phyloP scores from a whole-genome alignment of 2,329 filamentous ascomycete species.

The Teratosphaeria epicoccoides region DNA sequence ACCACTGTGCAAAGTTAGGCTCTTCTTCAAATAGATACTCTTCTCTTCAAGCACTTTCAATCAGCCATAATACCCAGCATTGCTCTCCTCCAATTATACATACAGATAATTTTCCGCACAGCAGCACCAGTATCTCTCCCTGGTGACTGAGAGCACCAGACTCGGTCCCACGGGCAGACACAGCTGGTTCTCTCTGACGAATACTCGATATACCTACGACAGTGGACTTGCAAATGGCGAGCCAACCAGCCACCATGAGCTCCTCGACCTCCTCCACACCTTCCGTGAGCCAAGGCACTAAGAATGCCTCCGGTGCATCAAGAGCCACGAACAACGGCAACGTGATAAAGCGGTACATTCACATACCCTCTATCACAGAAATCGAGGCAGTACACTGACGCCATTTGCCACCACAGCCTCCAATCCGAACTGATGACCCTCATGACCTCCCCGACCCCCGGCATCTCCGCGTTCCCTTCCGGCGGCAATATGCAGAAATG shows the following conservation, averaged over 20 bases:
- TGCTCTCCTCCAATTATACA: neutral
- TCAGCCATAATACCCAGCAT: neutral
- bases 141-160: neutral
- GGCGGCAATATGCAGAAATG: conserved; percentile 76
- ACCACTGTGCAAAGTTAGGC: too few species aligned
- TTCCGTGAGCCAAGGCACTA: conserved; percentile 23
- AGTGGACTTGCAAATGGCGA: too few species aligned
- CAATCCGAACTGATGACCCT: conserved; percentile 98
- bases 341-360: conserved; percentile 37
- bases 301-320: conserved; percentile 13
- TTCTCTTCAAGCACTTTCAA: neutral
- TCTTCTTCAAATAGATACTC: too few species aligned
- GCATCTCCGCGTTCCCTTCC: conserved; percentile 88
- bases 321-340: conserved; percentile 28
- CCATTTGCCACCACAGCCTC: conserved; percentile 46
- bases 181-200: neutral
- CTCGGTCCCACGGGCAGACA: neutral
- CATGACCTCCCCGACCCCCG: conserved; percentile 89
- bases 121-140: neutral
- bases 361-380: neutral
- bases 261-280: conserved; percentile 21
- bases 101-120: neutral
- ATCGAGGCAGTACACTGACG: neutral
- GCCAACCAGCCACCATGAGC: conserved; percentile 20
- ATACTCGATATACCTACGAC: neutral